These are phyloP conservation scores for Paracamarosporium sp. DNA, from an alignment of 2,329 filamentous ascomycete species.

Conservation along the genomic window DNA sequence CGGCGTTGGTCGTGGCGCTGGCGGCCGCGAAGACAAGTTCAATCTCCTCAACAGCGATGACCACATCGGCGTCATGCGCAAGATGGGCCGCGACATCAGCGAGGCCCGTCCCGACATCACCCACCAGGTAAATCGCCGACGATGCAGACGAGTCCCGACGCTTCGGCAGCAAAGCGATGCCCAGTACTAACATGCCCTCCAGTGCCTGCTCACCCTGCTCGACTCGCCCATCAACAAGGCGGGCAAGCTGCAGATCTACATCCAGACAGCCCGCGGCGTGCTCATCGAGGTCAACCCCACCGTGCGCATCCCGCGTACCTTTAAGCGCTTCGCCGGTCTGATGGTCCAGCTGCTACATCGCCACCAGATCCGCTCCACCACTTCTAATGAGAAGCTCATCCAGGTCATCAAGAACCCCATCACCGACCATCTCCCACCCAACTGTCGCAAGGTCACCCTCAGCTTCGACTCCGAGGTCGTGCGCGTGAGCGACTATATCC, in stretches of 20 bases:
- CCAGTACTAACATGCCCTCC: conserved; percentile 19
- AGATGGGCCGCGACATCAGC: conserved; percentile 99
- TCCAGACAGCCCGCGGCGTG: conserved; percentile 95
- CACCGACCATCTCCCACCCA: conserved; percentile 93
- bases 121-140: conserved; percentile 75
- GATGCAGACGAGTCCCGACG: background rate
- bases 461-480: conserved; percentile 92
- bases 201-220: conserved; percentile 96
- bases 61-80: conserved; percentile 98
- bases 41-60: conserved; percentile 98
- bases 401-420: conserved; percentile 99
- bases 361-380: conserved; percentile 93
- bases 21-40: conserved; percentile 89
- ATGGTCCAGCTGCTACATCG: conserved; percentile 98
- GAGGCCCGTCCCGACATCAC: conserved; percentile 98
- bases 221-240: conserved; percentile 99
- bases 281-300: conserved; percentile 98
- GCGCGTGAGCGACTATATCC: conserved; percentile 87
- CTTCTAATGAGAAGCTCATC: conserved; percentile 95
- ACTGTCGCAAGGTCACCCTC: conserved; percentile 96
- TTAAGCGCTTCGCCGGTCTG: conserved; percentile 97
- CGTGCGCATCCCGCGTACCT: conserved; percentile 95
- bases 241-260: conserved; percentile 96
- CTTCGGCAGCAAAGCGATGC: conserved; percentile 26
- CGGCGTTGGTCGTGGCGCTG: conserved; percentile 67